Conservation (phyloP, 2,329 filamentous ascomycete genomes). For the Anthostomella pinea region DNA sequence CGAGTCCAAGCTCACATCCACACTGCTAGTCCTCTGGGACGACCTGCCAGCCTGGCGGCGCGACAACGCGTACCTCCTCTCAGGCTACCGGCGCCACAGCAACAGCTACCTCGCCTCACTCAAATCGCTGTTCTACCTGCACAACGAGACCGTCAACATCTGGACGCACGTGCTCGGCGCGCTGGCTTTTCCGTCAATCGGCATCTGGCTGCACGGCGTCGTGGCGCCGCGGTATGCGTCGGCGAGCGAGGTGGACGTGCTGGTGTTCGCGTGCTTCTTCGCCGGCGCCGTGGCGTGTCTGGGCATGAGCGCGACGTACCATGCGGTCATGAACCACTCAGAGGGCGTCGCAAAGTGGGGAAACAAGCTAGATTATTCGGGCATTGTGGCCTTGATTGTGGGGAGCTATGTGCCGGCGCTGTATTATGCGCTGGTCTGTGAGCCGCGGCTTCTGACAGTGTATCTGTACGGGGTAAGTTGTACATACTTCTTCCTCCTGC, state of each 20-base stretch:
- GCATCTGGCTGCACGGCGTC: conserved; percentile 51
- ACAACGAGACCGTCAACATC: conserved; percentile 64
- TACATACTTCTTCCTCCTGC: not conserved
- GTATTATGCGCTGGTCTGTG: conserved; percentile 80
- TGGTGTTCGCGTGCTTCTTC: conserved; percentile 78
- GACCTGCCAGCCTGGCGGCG: conserved; percentile 58
- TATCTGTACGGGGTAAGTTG: conserved; percentile 73
- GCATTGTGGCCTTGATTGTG: conserved; percentile 88
- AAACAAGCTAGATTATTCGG: conserved; percentile 92
- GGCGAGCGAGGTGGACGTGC: conserved; percentile 61
- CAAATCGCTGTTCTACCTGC: conserved; percentile 41
- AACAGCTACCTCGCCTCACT: conserved; percentile 51
- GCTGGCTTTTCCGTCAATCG: conserved; percentile 51
- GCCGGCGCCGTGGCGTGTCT: conserved; percentile 68
- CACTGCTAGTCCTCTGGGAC: conserved; percentile 53
- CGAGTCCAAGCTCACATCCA: conserved; percentile 39
- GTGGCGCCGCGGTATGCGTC: conserved; percentile 64
- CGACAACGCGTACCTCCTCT: conserved; percentile 55
- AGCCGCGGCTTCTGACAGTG: conserved; percentile 58
- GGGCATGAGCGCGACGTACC: conserved; percentile 81
- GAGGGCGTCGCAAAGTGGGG: conserved; percentile 74
- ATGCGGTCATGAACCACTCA: conserved; percentile 83
- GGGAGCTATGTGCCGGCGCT: conserved; percentile 87
- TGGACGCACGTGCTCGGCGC: conserved; percentile 66
- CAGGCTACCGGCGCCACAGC: conserved; percentile 52